phyloP scores from a whole-genome alignment of 768 basidiomycete species.

The Trametes sanguinea region DNA sequence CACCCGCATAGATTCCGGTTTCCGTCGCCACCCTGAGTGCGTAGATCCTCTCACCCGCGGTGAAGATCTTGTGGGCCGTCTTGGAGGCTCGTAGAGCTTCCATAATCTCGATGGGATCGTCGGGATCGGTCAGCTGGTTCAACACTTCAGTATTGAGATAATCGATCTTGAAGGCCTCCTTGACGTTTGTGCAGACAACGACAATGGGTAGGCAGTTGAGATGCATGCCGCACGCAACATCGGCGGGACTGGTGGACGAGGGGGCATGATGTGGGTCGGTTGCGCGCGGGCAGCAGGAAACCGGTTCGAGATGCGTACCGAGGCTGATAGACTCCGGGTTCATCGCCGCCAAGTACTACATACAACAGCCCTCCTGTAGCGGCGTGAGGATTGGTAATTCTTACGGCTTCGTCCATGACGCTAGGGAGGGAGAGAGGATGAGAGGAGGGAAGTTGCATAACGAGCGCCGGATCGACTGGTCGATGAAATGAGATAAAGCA shows the following conservation, averaged over 20 bases:
- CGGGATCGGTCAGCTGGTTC: neutral
- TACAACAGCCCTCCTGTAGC: neutral
- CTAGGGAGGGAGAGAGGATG: neutral
- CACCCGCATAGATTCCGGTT: neutral
- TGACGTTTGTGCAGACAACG: neutral
- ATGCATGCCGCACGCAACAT: neutral
- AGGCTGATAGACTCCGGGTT: neutral
- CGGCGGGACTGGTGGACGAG: neutral
- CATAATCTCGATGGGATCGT: neutral
- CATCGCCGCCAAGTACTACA: neutral
- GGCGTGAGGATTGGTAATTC: neutral
- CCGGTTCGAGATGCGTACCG: neutral
- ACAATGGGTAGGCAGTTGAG: neutral
- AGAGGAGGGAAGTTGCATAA: neutral
- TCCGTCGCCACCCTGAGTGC: neutral
- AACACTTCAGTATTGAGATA: neutral
- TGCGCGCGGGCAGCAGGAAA: too few species aligned
- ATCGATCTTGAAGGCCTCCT: neutral
- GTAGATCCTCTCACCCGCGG: neutral
- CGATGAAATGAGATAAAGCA: too few species aligned
- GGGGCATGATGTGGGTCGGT: too few species aligned
- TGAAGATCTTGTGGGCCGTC: neutral
- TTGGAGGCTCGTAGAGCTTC: neutral
- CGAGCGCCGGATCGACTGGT: neutral
- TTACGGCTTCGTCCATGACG: neutral